These are phyloP conservation scores for Leishmania braziliensis DNA, from an alignment of 208 protist species.

Conservation along the genomic window DNA sequence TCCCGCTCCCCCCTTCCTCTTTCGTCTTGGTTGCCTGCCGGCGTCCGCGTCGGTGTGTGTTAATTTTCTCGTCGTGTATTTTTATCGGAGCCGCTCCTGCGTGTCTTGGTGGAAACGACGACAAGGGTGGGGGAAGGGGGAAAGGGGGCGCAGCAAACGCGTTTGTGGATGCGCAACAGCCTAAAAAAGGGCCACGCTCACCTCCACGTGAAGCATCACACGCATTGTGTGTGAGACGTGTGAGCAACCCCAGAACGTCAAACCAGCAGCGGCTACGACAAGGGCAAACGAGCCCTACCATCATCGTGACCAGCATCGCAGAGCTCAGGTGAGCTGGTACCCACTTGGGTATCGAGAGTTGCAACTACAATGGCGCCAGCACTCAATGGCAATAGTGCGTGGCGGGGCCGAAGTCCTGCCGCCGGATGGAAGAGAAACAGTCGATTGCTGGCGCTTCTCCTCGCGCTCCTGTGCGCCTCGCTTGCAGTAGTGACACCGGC, in stretches of 20 bases:
- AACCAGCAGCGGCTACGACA: background rate
- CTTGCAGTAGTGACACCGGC: constrained; percentile 20
- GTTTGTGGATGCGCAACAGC: background rate
- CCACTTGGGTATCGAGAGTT: no score
- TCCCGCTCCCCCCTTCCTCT: background rate
- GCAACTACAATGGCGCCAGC: background rate
- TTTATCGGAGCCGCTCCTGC: background rate
- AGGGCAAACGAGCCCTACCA: background rate
- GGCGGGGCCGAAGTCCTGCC: background rate
- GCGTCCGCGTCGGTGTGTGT: background rate
- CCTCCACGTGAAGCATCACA: no score
- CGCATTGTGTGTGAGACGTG: background rate
- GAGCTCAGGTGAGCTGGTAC: background rate
- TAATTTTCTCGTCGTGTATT: no score
- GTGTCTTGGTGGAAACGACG: background rate
- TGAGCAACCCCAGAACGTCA: background rate
- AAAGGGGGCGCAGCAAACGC: background rate
- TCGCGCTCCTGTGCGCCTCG: background rate
- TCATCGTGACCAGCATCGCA: background rate
- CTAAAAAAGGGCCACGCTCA: background rate
- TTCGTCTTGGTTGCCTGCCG: background rate
- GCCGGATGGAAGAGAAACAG: background rate
- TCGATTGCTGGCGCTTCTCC: background rate
- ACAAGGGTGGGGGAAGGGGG: background rate
- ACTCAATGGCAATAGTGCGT: background rate